These are phyloP conservation scores for Mentha longifolia DNA, from an alignment of 257 asterid genomes.

Conservation along the genomic window DNA sequence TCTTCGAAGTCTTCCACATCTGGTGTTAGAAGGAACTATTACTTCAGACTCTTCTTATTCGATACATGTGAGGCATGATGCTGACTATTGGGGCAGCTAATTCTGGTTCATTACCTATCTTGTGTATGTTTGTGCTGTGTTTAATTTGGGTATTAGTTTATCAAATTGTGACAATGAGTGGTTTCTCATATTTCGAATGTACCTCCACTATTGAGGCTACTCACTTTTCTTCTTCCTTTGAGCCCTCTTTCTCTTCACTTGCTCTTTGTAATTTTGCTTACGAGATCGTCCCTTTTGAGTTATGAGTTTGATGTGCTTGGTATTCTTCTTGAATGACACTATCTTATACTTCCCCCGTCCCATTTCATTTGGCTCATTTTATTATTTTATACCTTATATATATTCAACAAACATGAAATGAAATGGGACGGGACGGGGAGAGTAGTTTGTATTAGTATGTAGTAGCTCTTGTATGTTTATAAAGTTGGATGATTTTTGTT, in stretches of 20 bases:
- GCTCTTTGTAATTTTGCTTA: neutral
- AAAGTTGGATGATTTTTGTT: no score
- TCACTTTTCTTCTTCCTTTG: neutral
- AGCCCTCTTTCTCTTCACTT: neutral
- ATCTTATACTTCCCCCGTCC: no score
- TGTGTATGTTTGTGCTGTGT: neutral
- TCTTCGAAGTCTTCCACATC: neutral
- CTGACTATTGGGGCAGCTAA: no score
- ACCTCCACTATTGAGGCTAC: neutral
- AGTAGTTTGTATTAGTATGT: no score
- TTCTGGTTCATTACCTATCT: neutral
- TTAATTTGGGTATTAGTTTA: neutral
- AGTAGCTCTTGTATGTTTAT: no score
- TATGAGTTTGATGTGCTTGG: no score
- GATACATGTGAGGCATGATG: neutral
- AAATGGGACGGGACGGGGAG: no score
- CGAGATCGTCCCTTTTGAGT: neutral
- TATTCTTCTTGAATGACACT: no score
- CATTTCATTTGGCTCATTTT: no score
- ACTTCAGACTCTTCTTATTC: neutral
- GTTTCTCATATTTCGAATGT: neutral
- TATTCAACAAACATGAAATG: no score
- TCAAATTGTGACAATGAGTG: no score
- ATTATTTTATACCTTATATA: no score
- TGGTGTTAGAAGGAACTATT: neutral